Evolutionary conservation across 371 early-diverging fungal species (phyloP), one percentile per base, ranked within the genome.

Genomic region (Mortierella sp.): DNA sequence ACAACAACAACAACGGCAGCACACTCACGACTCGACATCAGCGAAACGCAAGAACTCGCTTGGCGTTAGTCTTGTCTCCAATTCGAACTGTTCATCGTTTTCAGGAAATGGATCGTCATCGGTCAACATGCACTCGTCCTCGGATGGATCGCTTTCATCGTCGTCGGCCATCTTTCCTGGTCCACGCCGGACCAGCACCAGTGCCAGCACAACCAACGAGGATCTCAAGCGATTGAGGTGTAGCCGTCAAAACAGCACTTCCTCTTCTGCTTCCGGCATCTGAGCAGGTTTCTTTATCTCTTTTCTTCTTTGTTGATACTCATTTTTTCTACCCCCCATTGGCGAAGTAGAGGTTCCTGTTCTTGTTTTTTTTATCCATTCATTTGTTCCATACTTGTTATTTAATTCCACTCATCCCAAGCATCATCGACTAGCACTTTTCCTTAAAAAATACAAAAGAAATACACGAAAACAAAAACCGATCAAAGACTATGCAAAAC

Each of bases 181-280:
- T 14, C 70, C 83, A 2, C 75, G 83, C 4, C 71, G 83, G 7
- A 83, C 83, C 14, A 83, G 83, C 47, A 83, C 83, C 8, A 72
- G 76, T n/a, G 66, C 83, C 19, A 83, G 83, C 52, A 83, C 83
- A 3, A 78, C 79, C 39, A 78, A 83, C 26, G 83, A 83, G 65
- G 83, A 83, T 61, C 45, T 83, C 58, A 83, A 83, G 58, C 83
- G 83, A 22, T 39, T 83, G 39, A 44, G 83, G 43, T 83, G 83
- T 64, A 83, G 83, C 55, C 83, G 83, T 2, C 83, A 74, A n/a
- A 72, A 74, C 68, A 78, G 79, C 58, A 78, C 73, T 7, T 70
- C 81, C 2, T 76, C 81, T 9, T 76, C 80, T 13, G 48, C 83
- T 10, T 74, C 83, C 8, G 74, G 72, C 16, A 73, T 77, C 40